Evolutionary conservation across 179 eudicot species (phyloP), one percentile per base, ranked within the genome.

Genomic region (Beta corolliflora): DNA sequence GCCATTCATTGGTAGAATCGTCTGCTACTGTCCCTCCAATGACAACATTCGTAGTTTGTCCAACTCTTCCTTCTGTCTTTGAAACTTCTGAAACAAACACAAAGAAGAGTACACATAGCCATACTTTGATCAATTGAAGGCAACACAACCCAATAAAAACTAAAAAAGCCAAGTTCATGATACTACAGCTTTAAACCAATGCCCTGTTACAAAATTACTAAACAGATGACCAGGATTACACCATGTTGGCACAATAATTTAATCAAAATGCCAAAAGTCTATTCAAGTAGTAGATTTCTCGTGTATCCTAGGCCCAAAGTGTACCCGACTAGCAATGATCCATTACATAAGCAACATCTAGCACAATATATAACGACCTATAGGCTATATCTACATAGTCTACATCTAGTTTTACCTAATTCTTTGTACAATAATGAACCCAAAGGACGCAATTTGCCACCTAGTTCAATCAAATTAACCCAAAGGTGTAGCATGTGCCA

Each of bases 11-110:
- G n/a, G 95, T 86, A 0, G 98, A 90, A 87, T 94, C 98, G 79
- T 94, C 97, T 2, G 94, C 78, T 36, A 95, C 97, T 66, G 99
- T 95, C 80, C 99, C 98, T 76, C 99, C 99, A 59, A 95, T 92
- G 45, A 95, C 93, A 41, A 95, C 93, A 85, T 91, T 95, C 7
- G 95, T 92, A 44, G 98, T 94, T 83, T 94, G 98, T 44, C 98
- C 92, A 80, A 95, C 92, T 81, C 98, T 90, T 78, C 99, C 99
- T 89, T 95, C 97, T 8, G 97, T 82, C 90, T 91, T 95, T 9
- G 99, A 95, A 25, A 95, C 89, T 85, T 94, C 99, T 95, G 94
- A 70, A 88, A 78, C 60, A 85, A 83, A 70, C 56, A 84, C 12
- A 18, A 80, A 55, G 74, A 63, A 52, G 71, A 5, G 50, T 46